phyloP scores from a whole-genome alignment of 2,329 filamentous ascomycete species.

The Penicillium sp. region DNA sequence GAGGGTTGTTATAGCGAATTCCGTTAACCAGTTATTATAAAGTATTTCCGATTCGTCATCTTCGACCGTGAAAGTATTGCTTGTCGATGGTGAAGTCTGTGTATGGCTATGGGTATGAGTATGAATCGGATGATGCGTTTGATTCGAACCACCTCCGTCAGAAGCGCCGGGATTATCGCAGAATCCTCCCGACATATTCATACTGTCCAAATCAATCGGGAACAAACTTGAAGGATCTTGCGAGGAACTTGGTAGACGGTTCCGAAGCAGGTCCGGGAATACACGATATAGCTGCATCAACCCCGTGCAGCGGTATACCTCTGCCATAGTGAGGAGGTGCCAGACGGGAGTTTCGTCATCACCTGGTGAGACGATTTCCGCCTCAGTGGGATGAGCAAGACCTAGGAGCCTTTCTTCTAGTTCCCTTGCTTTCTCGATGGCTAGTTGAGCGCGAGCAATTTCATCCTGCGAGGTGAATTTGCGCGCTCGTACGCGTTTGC shows the following conservation, averaged over 20 bases:
- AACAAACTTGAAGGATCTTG: conserved; percentile 30
- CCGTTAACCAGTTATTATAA: conserved; percentile 51
- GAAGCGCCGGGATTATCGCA: conserved; percentile 7
- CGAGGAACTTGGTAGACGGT: conserved; percentile 40
- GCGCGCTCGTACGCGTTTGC: conserved; percentile 38
- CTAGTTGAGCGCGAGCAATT: conserved; percentile 36
- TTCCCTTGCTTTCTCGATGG: conserved; percentile 41
- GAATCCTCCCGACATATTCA: conserved; percentile 26
- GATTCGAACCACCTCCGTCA: background rate
- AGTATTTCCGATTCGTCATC: conserved; percentile 20
- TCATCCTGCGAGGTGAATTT: conserved; percentile 44
- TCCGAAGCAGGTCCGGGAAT: conserved; percentile 56
- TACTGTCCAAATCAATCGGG: conserved; percentile 28
- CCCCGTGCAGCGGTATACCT: conserved; percentile 58
- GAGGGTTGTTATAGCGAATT: conserved; percentile 57
- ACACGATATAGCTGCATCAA: conserved; percentile 60
- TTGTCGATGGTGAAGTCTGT: conserved; percentile 7
- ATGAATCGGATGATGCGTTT: background rate
- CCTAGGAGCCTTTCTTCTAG: conserved; percentile 55
- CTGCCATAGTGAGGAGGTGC: conserved; percentile 58
- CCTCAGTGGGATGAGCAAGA: conserved; percentile 51
- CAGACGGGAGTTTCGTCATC: conserved; percentile 58
- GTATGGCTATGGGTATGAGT: background rate
- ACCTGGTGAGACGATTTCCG: conserved; percentile 55
- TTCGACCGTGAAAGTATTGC: conserved; percentile 25